phyloP scores from a whole-genome alignment of 2,329 filamentous ascomycete genomes.

The Cladophialophora psammophila region DNA sequence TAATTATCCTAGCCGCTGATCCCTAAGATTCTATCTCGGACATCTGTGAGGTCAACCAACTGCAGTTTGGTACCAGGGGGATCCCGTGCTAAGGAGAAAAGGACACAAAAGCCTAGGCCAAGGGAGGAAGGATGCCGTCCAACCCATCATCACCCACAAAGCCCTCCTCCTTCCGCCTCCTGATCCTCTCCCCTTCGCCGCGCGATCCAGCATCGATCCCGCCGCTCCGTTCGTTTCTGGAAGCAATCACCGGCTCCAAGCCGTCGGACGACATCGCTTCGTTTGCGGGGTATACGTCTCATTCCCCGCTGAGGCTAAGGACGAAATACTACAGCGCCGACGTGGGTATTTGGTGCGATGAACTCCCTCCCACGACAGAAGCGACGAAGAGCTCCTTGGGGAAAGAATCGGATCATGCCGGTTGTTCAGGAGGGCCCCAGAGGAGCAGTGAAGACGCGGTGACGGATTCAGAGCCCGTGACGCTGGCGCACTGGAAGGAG shows the following conservation, averaged over 20 bases:
- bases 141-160: conserved; percentile 6
- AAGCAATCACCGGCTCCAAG: conserved; percentile 33
- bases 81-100: background rate
- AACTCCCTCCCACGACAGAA: conserved; percentile 44
- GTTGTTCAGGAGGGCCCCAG: background rate
- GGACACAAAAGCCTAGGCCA: background rate
- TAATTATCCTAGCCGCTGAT: background rate
- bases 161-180: conserved; percentile 37
- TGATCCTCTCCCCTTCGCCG: conserved; percentile 37
- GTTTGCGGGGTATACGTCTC: conserved; percentile 57
- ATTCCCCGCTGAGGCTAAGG: conserved; percentile 50
- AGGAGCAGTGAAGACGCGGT: background rate
- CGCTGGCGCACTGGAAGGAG: conserved; percentile 45
- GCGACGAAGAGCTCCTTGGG: conserved; percentile 1
- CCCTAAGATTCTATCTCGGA: background rate
- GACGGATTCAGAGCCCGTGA: conserved; percentile 9
- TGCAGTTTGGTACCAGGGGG: background rate
- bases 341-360: conserved; percentile 57
- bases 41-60: background rate
- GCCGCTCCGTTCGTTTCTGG: conserved; percentile 37
- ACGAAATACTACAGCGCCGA: conserved; percentile 56
- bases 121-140: conserved; percentile 3
- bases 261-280: conserved; percentile 39
- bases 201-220: conserved; percentile 18
- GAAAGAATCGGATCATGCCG: background rate